phyloP scores from a whole-genome alignment of 345 rosid species.

The Chamaenerion angustifolium region DNA sequence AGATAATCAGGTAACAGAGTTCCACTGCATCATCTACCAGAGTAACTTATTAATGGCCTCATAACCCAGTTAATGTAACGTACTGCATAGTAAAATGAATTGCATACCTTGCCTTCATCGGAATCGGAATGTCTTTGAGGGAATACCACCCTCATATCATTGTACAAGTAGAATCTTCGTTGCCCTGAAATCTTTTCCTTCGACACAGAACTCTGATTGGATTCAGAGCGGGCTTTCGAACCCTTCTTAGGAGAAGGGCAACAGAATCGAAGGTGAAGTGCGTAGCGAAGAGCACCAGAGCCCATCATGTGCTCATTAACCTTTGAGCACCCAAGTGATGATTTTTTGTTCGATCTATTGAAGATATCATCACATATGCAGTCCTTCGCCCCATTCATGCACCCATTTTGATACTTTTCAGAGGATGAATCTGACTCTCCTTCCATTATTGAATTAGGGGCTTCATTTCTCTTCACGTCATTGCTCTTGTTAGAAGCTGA shows the following conservation, averaged over 20 bases:
- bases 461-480: not conserved
- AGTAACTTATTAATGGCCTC: not conserved
- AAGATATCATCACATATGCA: slow-evolving; percentile 11
- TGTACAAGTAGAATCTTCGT: slow-evolving; percentile 71
- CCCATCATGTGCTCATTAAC: slow-evolving; percentile 32
- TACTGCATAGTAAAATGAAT: not conserved
- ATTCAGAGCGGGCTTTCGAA: slow-evolving; percentile 36
- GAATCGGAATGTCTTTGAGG: slow-evolving; percentile 91
- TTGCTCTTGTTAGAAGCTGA: no score
- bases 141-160: slow-evolving; percentile 76
- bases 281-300: slow-evolving; percentile 73
- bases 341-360: slow-evolving; percentile 12
- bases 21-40: no score
- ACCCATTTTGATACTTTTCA: no score
- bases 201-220: slow-evolving; percentile 24
- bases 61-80: not conserved
- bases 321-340: slow-evolving; percentile 28
- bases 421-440: slow-evolving; percentile 9
- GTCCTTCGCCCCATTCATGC: slow-evolving; percentile 15
- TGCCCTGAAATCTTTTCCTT: slow-evolving; percentile 21
- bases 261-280: slow-evolving; percentile 77
- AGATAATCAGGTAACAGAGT: no score
- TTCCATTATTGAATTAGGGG: not conserved
- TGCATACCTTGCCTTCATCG: slow-evolving; percentile 94
- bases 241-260: slow-evolving; percentile 54